A percentile compares a stretch with the other conserved stretches of the same genome.
These are phyloP conservation scores for Fusarium clavum DNA, from an alignment of 2,329 filamentous ascomycete species.

Conservation along the genomic window DNA sequence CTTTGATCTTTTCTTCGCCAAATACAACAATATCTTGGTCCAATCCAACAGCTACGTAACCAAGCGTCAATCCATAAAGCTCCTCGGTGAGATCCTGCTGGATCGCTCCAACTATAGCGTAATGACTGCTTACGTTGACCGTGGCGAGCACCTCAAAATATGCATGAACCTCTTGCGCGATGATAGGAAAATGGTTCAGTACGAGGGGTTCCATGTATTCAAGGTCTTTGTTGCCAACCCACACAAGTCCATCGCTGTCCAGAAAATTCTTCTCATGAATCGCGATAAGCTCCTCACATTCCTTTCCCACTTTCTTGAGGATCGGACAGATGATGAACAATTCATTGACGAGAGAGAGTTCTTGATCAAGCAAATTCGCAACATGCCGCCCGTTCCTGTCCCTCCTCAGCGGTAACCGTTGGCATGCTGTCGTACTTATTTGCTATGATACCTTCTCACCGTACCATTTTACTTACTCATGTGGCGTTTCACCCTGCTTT, in stretches of 20 bases:
- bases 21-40: constrained; percentile 88
- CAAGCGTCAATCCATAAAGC: constrained; percentile 96
- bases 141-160: constrained; percentile 94
- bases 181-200: constrained; percentile 98
- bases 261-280: constrained; percentile 96
- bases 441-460: neutral
- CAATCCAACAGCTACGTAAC: constrained; percentile 97
- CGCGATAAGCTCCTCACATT: constrained; percentile 90
- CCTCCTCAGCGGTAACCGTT: constrained; percentile 59
- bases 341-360: constrained; percentile 99
- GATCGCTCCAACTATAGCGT: constrained; percentile 97
- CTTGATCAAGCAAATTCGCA: constrained; percentile 90
- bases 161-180: constrained; percentile 98
- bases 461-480: constrained; percentile 25
- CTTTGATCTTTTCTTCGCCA: constrained; percentile 91
- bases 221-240: constrained; percentile 99
- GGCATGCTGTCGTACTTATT: neutral
- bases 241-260: constrained; percentile 95
- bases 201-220: constrained; percentile 99
- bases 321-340: constrained; percentile 96
- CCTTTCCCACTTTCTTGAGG: constrained; percentile 90
- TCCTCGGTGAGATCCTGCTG: constrained; percentile 92
- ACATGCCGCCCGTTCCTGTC: constrained; percentile 70
- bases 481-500: constrained; percentile 24
- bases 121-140: constrained; percentile 97